A percentile compares a stretch with the other conserved stretches of the same genome.
These are phyloP conservation scores for Candida albicans DNA, from an alignment of 1,139 yeast genomes.

Conservation along the genomic window DNA sequence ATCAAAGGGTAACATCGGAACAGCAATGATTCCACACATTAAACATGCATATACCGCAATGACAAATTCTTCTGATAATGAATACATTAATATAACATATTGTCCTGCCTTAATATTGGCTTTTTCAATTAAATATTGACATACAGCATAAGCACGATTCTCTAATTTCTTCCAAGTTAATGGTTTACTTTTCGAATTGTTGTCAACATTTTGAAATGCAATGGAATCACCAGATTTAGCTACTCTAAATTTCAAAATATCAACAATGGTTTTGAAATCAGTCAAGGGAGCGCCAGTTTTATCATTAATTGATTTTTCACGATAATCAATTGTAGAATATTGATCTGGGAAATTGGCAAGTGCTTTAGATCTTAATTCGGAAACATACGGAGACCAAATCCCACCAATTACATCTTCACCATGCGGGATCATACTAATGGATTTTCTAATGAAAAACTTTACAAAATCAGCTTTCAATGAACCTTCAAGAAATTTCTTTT, in stretches of 20 bases:
- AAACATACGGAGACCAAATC: conserved; percentile 77
- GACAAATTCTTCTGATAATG: conserved; percentile 83
- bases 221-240: conserved; percentile 73
- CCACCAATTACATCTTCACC: conserved; percentile 84
- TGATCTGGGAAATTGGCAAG: conserved; percentile 50
- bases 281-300: conserved; percentile 72
- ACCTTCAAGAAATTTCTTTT: conserved; percentile 78
- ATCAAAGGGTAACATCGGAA: conserved; percentile 80
- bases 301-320: conserved; percentile 74
- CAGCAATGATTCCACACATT: conserved; percentile 73
- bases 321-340: conserved; percentile 69
- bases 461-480: conserved; percentile 73
- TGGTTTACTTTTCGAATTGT: conserved; percentile 50
- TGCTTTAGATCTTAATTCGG: conserved; percentile 56
- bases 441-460: conserved; percentile 70
- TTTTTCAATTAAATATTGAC: conserved; percentile 55
- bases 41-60: conserved; percentile 86
- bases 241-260: conserved; percentile 78
- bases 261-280: conserved; percentile 70
- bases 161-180: conserved; percentile 88
- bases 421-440: conserved; percentile 68
- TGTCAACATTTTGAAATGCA: conserved; percentile 71
- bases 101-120: conserved; percentile 63
- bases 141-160: conserved; percentile 69
- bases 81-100: conserved; percentile 76